phyloP scores from a whole-genome alignment of 345 rosid species.

The Eucalyptus marginata region DNA sequence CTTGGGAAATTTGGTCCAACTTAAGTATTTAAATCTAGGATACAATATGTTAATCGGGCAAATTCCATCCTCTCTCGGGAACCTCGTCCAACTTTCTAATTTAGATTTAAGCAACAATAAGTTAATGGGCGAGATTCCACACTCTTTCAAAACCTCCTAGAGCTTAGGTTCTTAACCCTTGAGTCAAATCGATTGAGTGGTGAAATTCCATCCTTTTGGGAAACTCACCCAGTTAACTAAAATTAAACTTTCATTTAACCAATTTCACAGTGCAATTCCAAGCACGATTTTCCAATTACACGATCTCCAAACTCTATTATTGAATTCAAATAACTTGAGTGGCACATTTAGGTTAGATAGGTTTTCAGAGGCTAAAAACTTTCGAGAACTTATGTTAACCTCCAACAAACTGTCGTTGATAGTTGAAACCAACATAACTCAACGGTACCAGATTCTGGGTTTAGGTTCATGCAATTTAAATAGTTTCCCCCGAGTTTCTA shows the following conservation, averaged over 20 bases:
- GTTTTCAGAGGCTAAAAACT: neutral
- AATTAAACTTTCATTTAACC: neutral
- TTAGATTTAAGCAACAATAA: neutral
- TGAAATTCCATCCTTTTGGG: neutral
- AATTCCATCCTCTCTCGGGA: neutral
- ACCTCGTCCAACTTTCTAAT: neutral
- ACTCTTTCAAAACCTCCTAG: neutral
- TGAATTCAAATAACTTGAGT: neutral
- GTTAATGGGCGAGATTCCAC: neutral
- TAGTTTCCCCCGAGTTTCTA: neutral
- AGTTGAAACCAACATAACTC: neutral
- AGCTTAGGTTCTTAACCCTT: neutral
- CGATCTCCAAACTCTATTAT: neutral
- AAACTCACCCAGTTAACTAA: neutral
- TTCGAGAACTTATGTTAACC: neutral
- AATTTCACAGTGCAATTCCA: neutral
- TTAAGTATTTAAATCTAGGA: neutral
- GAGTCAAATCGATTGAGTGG: neutral
- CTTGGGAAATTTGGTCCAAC: neutral
- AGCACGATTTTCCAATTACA: neutral
- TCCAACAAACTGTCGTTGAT: neutral
- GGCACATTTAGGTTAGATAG: neutral
- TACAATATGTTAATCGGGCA: neutral
- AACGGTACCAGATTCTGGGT: neutral
- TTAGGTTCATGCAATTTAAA: constrained; percentile 2